phyloP scores from a whole-genome alignment of 2,329 filamentous ascomycete genomes.

The Apiospora malaysiana region DNA sequence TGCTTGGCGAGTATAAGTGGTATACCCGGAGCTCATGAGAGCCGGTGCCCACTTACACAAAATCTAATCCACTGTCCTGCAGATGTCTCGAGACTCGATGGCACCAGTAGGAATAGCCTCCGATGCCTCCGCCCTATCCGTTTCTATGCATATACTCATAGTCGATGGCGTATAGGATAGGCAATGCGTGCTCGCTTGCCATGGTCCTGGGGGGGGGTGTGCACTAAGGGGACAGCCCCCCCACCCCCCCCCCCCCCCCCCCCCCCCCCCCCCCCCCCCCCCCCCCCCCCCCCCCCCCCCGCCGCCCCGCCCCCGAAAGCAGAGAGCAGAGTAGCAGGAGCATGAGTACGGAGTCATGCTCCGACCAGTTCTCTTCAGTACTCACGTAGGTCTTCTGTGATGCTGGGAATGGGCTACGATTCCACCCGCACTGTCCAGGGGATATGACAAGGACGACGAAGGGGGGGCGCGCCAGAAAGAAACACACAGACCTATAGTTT shows the following conservation, averaged over 20 bases:
- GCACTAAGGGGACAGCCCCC: too few relatives aligned
- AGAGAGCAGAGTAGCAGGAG: neutral
- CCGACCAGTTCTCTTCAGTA: too few relatives aligned
- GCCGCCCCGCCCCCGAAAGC: too few relatives aligned
- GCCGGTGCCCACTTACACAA: slow-evolving; percentile 7
- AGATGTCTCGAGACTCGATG: neutral
- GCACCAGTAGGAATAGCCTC: slow-evolving; percentile 14
- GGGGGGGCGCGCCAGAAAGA: neutral
- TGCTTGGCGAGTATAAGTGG: slow-evolving; percentile 16
- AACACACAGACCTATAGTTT: slow-evolving; percentile 12
- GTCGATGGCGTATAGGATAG: neutral
- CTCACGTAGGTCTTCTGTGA: too few relatives aligned
- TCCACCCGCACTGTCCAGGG: neutral
- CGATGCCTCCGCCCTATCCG: slow-evolving; percentile 1
- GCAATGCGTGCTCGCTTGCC: neutral
- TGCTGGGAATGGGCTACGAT: neutral
- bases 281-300: too few relatives aligned
- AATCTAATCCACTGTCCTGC: neutral
- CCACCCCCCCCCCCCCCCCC: too few relatives aligned
- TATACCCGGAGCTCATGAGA: neutral
- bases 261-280: too few relatives aligned
- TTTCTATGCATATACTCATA: neutral
- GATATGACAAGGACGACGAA: neutral
- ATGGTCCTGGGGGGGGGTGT: neutral
- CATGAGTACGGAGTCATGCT: neutral